Conservation (phyloP, 768 basidiomycete species). For the Paxillus involutus region DNA sequence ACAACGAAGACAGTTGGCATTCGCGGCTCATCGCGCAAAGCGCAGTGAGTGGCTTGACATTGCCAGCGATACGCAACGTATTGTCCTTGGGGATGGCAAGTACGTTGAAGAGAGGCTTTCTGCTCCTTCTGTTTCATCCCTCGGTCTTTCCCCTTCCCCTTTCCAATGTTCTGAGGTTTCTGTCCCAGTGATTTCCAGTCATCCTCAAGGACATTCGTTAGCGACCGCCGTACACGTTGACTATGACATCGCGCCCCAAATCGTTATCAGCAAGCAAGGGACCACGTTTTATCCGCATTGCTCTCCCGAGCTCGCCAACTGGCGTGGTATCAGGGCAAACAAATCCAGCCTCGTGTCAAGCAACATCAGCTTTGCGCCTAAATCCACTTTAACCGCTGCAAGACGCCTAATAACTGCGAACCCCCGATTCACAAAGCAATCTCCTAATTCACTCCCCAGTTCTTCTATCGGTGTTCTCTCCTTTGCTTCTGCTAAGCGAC, state of each 20-base stretch:
- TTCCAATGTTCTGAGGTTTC: conserved; percentile 12
- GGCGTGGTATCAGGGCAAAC: conserved; percentile 24
- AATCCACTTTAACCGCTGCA: conserved; percentile 34
- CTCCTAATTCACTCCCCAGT: conserved; percentile 18
- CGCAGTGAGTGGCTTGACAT: conserved; percentile 32
- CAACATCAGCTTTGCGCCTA: conserved; percentile 28
- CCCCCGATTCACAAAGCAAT: conserved; percentile 8
- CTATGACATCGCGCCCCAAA: conserved; percentile 37
- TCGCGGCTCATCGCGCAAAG: conserved; percentile 23
- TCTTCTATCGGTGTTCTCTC: conserved; percentile 40
- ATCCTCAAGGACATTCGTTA: conserved; percentile 2
- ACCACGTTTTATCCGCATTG: conserved; percentile 42
- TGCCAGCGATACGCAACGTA: conserved; percentile 36
- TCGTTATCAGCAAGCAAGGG: conserved; percentile 35
- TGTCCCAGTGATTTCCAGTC: neutral
- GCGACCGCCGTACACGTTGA: conserved; percentile 5
- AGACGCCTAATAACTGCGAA: conserved; percentile 22
- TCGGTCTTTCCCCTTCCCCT: conserved; percentile 11
- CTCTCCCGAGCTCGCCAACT: conserved; percentile 34
- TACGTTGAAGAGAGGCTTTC: conserved; percentile 32
- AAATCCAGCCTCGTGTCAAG: conserved; percentile 9
- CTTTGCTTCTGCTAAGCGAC: conserved; percentile 43
- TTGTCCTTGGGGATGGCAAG: conserved; percentile 41
- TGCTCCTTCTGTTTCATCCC: conserved; percentile 2
- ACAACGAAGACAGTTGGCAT: conserved; percentile 17